Evolutionary conservation across 345 rosid species (phyloP), one percentile per base, ranked within the genome.

Genomic region (Angophora floribunda): DNA sequence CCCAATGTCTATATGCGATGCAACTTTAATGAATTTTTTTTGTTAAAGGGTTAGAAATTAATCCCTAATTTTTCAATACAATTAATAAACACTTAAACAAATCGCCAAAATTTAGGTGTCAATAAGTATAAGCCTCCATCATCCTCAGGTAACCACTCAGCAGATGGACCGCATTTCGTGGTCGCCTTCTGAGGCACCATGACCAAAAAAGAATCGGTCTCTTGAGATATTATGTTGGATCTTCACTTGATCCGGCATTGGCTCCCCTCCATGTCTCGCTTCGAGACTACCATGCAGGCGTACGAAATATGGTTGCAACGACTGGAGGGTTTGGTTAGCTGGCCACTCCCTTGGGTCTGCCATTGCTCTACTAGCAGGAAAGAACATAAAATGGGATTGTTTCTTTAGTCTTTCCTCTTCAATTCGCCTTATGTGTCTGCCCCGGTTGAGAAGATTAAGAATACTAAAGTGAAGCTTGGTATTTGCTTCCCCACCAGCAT

Each of bases 401-500:
- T 94, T 41, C 90, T 96, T 1, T 93, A 94, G 90, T 90, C 97
- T 24, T 97, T 94, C 53, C 95, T 96, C 52, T 98, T 98, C 47
- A 98, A 98, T 89, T 93, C 99, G 17, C 99, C 99, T 0, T 97
- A 96, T 88, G 84, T 98, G 86, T 95, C 98, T 30, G 93, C 97
- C 7, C 98, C 98, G 9, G 91, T 97, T 7, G 97, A 97, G 91
- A 92, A 90, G 88, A 96, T 97, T 32, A 94, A 95, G 87, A 91
- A 93, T 87, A 50, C 11, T 8, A 93, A 92, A 70, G 93, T 96
- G 90, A 95, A 93, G 89, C 94, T 94, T 16, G 97, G 98, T 45
- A 53, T 98, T 21, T 94, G 98, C 57, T 89, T 98, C 2, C 98
- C 95, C 51, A 90, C 94, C 57, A 98, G 98, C 88, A 92, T 96